Base-by-base conservation (phyloP, 2,329 filamentous ascomycete species). In the Metarhizium brunneum region DNA sequence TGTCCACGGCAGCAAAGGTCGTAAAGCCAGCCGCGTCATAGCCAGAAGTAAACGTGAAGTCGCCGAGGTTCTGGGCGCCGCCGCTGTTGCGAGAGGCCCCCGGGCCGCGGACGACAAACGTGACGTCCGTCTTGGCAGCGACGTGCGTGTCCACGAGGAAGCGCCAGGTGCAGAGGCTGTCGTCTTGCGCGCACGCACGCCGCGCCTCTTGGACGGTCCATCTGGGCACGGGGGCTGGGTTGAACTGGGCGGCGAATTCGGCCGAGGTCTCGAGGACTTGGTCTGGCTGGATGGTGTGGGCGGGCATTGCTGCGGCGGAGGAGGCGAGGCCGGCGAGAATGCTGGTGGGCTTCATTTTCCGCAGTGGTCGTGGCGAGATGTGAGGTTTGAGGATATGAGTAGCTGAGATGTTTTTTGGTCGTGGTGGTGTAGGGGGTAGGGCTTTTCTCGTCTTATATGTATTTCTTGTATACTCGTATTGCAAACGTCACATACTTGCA, bases 1-100 rank as follows among this genome's bases (percentile, higher is more conserved):
- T 66, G 66, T 80, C 69, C 49, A 75, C 71, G 55, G 82, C 73
- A 20, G 75, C 71, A 29, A 82, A 67, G n/a, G 76, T 80, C 25
- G 78, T 81, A 71, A 81, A 83, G 60, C 77, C 79, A 43, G 40
- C 16, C 2, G 10, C 10, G 16, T 43, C 40, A 43, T 43, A 43
- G 14, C 40, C 40, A n/a, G 74, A 75, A 51, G 75, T 77, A 64
- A 83, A 61, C 58, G 71, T 76, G 71, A 72, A 83, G 56, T 62
- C 63, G 47, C 78, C 79, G 69, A 77, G 82, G 50, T 61, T 68
- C 56, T 63, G 58, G 47, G 73, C 70, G 18, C 72, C 73, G 52
- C 71, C 71, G 64, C 68, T 69, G 57, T 69, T 68, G 57, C 68
- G 62, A 57, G 71, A 69, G 59, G 69, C 66, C 56, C 65, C 61